Evolutionary conservation across 208 protist genomes (phyloP).

Genomic region (Trypanosoma congolense): DNA sequence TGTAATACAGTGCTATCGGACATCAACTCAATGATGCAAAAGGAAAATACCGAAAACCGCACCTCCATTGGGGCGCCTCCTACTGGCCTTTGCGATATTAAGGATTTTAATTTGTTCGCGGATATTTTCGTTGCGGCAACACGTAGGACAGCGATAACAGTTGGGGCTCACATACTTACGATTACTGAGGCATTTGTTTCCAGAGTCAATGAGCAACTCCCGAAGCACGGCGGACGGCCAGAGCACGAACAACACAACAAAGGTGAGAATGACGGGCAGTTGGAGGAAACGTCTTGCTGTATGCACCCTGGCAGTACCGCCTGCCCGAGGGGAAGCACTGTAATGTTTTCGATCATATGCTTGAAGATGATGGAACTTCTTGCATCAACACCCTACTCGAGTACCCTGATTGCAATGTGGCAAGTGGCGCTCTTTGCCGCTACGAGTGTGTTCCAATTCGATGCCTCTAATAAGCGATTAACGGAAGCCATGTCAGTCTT

Average conservation of each 20-base stretch:
- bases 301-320: not conserved
- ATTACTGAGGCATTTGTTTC: slow-evolving; percentile 27
- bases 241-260: too few species aligned
- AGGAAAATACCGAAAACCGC: not conserved
- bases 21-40: not conserved
- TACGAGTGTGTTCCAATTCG: slow-evolving; percentile 3
- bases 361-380: slow-evolving; percentile 43
- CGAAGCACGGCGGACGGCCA: too few species aligned
- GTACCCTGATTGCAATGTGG: slow-evolving; percentile 32
- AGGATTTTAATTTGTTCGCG: not conserved
- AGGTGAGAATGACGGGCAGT: too few species aligned
- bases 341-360: slow-evolving; percentile 45
- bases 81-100: not conserved
- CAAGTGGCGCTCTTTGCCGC: slow-evolving; percentile 38
- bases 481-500: slow-evolving; percentile 11
- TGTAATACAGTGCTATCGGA: not conserved
- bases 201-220: not conserved
- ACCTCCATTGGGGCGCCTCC: not conserved
- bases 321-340: slow-evolving; percentile 19
- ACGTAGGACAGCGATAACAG: slow-evolving; percentile 15
- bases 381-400: slow-evolving; percentile 17
- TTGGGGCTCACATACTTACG: slow-evolving; percentile 20
- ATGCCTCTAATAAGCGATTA: not conserved
- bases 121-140: slow-evolving; percentile 15
- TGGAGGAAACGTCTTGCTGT: too few species aligned